These are phyloP conservation scores for Periconia digitata DNA, from an alignment of 2,329 filamentous ascomycete species.

Conservation along the genomic window DNA sequence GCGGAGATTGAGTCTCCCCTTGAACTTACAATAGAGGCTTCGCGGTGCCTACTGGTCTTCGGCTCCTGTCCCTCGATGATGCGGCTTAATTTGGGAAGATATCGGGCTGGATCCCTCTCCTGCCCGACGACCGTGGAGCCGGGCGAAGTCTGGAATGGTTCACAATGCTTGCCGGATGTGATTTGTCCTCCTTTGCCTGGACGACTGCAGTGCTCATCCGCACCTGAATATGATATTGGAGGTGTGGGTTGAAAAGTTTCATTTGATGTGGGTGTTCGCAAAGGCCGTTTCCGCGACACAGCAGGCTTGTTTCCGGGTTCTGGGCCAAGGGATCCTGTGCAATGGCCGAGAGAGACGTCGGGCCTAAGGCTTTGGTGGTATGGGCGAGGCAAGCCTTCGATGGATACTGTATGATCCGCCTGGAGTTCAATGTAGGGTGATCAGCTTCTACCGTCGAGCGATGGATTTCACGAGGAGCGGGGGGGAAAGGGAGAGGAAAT, in stretches of 20 bases:
- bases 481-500: conserved; percentile 11
- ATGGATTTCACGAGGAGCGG: conserved; percentile 6
- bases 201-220: conserved; percentile 23
- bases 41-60: conserved; percentile 20
- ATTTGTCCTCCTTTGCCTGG: conserved; percentile 22
- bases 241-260: conserved; percentile 17
- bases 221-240: conserved; percentile 20
- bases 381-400: conserved; percentile 22
- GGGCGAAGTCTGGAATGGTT: conserved; percentile 17
- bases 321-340: conserved; percentile 13
- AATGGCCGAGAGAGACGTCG: conserved; percentile 16
- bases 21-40: conserved; percentile 25
- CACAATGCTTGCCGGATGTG: conserved; percentile 23
- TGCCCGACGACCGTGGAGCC: conserved; percentile 12
- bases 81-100: conserved; percentile 44
- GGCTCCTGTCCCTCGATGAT: conserved; percentile 44
- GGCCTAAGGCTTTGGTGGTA: conserved; percentile 20
- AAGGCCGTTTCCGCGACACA: conserved; percentile 26
- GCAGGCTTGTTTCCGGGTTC: conserved; percentile 10
- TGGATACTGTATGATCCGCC: conserved; percentile 31
- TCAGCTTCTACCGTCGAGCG: conserved; percentile 24
- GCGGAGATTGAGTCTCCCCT: conserved; percentile 8
- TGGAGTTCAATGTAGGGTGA: conserved; percentile 18
- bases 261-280: conserved; percentile 23
- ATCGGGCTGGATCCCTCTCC: conserved; percentile 26